These are phyloP conservation scores for Aspergillus fumigatiaffinis DNA, from an alignment of 2,329 filamentous ascomycete species.

Conservation along the genomic window DNA sequence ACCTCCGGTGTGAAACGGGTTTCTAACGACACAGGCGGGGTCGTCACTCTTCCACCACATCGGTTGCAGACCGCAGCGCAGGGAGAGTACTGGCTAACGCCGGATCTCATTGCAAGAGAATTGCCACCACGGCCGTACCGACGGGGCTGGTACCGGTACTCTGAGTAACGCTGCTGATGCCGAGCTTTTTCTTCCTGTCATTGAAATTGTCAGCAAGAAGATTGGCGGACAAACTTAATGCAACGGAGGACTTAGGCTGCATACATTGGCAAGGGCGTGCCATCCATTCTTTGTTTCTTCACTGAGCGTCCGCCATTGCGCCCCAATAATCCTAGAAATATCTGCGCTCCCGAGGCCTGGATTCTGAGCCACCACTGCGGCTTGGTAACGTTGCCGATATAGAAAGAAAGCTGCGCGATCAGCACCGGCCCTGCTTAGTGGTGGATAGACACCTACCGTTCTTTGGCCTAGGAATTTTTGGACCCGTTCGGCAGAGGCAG, in stretches of 20 bases:
- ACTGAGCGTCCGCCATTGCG: conserved; percentile 79
- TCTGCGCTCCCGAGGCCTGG: conserved; percentile 92
- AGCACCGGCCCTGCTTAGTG: conserved; percentile 3
- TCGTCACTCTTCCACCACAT: conserved; percentile 48
- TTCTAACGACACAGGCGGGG: conserved; percentile 40
- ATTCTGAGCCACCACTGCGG: conserved; percentile 71
- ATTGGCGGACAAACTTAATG: neutral
- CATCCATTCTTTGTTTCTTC: conserved; percentile 75
- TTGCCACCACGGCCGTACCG: conserved; percentile 56
- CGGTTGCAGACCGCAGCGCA: conserved; percentile 37
- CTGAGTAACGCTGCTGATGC: conserved; percentile 85
- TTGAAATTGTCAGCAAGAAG: conserved; percentile 1
- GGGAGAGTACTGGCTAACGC: conserved; percentile 34
- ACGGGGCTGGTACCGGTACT: conserved; percentile 90
- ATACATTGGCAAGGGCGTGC: conserved; percentile 80
- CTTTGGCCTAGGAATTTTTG: conserved; percentile 66
- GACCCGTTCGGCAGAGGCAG: conserved; percentile 67
- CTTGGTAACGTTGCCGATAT: conserved; percentile 90
- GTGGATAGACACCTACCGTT: conserved; percentile 56
- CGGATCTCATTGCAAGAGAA: conserved; percentile 31
- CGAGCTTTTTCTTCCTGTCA: conserved; percentile 77
- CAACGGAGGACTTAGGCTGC: conserved; percentile 4
- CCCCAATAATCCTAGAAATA: conserved; percentile 94
- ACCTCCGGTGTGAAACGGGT: conserved; percentile 38
- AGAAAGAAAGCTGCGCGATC: conserved; percentile 80